Conservation (phyloP, 306 rosid genomes). For the Vachellia collinsii region DNA sequence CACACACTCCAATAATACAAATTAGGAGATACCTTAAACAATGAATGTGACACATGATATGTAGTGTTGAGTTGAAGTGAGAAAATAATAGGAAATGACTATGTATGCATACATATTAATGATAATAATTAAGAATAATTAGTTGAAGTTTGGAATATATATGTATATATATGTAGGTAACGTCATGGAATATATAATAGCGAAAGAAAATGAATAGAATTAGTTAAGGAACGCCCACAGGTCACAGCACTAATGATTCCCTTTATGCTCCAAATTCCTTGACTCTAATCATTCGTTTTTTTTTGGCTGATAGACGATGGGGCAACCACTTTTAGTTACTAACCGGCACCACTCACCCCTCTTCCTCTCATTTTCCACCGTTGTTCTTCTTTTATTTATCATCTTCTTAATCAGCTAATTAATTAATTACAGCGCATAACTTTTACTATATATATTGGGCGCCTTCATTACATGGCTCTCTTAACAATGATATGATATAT, state of each 20-base stretch:
- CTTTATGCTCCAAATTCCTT: slow-evolving; percentile 30
- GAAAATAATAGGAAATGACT: neutral
- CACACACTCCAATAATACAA: neutral
- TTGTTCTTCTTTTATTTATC: neutral
- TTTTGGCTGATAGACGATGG: slow-evolving; percentile 41
- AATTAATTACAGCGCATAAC: neutral
- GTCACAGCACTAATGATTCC: slow-evolving; percentile 39
- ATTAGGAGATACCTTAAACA: neutral
- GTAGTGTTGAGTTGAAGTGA: neutral
- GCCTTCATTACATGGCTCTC: neutral
- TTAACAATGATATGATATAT: too few relatives aligned
- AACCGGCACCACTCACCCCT: slow-evolving; percentile 25
- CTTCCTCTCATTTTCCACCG: neutral
- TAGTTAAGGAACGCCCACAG: slow-evolving; percentile 29
- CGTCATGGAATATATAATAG: neutral
- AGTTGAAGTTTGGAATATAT: neutral
- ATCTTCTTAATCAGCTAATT: neutral
- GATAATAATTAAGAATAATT: neutral
- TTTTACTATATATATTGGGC: neutral
- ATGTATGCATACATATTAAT: neutral
- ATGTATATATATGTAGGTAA: neutral
- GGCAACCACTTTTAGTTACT: slow-evolving; percentile 47
- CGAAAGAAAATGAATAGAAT: slow-evolving; percentile 22
- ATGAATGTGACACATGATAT: neutral
- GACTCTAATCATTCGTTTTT: slow-evolving; percentile 33